Percentiles rank a stretch among this genome's conserved stretches.
Evolutionary conservation across 148 eudicot genomes (phyloP).

Genomic region (Rheum nobile): DNA sequence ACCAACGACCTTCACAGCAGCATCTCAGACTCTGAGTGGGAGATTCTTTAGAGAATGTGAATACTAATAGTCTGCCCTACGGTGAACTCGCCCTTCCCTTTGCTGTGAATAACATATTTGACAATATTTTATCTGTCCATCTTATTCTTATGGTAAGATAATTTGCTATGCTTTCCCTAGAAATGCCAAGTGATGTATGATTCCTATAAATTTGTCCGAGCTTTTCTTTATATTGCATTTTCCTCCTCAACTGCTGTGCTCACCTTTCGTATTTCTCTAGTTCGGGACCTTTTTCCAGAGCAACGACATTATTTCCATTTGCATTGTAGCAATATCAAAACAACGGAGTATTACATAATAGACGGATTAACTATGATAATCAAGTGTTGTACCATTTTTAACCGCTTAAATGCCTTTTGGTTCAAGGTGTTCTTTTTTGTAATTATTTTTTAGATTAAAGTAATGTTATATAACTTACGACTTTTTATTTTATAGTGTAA

Average conservation of each 20-base stretch:
- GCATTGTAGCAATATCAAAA: too few relatives aligned
- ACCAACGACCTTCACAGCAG: background rate
- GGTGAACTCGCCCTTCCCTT: background rate
- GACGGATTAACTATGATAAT: too few relatives aligned
- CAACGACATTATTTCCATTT: too few relatives aligned
- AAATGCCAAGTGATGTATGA: background rate
- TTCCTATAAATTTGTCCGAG: background rate
- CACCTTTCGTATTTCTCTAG: background rate
- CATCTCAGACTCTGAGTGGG: conserved; percentile 24
- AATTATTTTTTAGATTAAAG: too few relatives aligned
- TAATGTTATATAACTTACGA: too few relatives aligned
- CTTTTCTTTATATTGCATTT: background rate
- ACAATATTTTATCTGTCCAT: background rate
- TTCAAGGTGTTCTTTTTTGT: too few relatives aligned
- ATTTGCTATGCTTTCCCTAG: background rate
- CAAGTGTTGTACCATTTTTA: too few relatives aligned
- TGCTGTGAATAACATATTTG: background rate
- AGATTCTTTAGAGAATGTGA: conserved; percentile 22
- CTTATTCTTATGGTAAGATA: background rate
- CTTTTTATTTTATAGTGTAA: too few relatives aligned
- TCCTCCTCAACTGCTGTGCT: background rate
- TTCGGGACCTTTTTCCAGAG: too few relatives aligned
- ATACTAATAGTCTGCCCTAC: background rate
- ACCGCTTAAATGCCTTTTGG: too few relatives aligned
- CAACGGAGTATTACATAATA: too few relatives aligned